Percentiles rank a stretch among this genome's conserved stretches.
Conservation (phyloP, 164 flowering plant genomes). For the Vitis amurensis region DNA sequence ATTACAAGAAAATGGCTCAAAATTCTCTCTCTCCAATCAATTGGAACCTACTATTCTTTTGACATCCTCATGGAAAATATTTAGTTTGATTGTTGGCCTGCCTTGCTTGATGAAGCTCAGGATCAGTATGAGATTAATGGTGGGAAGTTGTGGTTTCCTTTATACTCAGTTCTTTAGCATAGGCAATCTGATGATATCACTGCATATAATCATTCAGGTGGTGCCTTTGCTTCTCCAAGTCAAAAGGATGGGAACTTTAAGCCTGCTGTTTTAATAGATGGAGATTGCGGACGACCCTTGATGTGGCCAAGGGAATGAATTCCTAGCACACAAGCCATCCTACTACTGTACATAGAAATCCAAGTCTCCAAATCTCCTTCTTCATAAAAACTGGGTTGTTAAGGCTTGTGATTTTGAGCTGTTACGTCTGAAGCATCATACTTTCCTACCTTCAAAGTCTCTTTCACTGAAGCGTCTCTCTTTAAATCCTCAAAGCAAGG, state of each 20-base stretch:
- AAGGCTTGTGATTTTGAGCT: constrained; percentile 99
- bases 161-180: constrained; percentile 50
- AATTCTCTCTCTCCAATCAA: constrained; percentile 50
- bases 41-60: constrained; percentile 44
- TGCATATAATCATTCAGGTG: constrained; percentile 28
- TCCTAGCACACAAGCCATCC: constrained; percentile 97
- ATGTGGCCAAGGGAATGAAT: constrained; percentile 99
- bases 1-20: constrained; percentile 10
- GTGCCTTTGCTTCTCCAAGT: not conserved
- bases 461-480: too few relatives aligned
- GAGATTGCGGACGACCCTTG: constrained; percentile 90
- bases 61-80: constrained; percentile 60
- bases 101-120: constrained; percentile 47
- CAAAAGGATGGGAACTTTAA: constrained; percentile 9
- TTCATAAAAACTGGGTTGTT: constrained; percentile 96
- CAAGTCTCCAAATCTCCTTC: constrained; percentile 97
- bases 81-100: constrained; percentile 68
- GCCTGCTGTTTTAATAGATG: constrained; percentile 9
- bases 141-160: constrained; percentile 73
- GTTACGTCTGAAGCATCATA: constrained; percentile 90
- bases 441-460: constrained; percentile 89
- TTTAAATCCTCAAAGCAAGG: too few relatives aligned
- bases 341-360: constrained; percentile 91
- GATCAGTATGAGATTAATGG: constrained; percentile 37
- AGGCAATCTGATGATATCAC: constrained; percentile 26